These are phyloP conservation scores for Sugiyamaella xylanicola DNA, from an alignment of 1,139 yeast genomes.

Conservation along the genomic window DNA sequence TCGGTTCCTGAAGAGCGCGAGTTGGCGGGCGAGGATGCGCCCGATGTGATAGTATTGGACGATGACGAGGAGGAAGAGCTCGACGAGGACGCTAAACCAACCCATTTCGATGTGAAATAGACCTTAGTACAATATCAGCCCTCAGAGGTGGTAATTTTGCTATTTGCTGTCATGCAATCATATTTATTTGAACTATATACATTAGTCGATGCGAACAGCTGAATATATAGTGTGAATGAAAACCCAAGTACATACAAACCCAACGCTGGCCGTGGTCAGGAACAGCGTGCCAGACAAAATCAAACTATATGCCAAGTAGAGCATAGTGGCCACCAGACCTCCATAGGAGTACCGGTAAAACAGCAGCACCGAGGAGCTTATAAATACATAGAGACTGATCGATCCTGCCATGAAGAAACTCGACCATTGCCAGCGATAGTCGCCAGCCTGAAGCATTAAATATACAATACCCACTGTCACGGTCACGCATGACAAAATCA, in stretches of 20 bases:
- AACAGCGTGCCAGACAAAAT: slow-evolving; percentile 59
- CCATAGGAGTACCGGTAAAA: slow-evolving; percentile 59
- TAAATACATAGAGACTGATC: slow-evolving; percentile 76
- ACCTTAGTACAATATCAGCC: no score
- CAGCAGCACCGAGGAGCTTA: slow-evolving; percentile 68
- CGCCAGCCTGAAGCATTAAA: slow-evolving; percentile 85
- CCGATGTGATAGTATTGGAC: slow-evolving; percentile 19
- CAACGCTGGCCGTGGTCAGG: slow-evolving; percentile 83
- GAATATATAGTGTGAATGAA: slow-evolving; percentile 79
- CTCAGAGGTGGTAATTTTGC: background rate
- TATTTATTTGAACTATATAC: background rate
- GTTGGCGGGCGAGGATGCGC: slow-evolving; percentile 25
- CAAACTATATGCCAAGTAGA: background rate
- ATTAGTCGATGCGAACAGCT: slow-evolving; percentile 78
- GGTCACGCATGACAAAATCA: slow-evolving; percentile 77
- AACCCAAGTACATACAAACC: slow-evolving; percentile 71
- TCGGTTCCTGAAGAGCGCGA: slow-evolving; percentile 24
- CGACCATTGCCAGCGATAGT: slow-evolving; percentile 98
- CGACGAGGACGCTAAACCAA: slow-evolving; percentile 22
- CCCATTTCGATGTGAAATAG: slow-evolving; percentile 18
- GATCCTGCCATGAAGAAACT: slow-evolving; percentile 88
- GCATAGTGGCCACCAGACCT: slow-evolving; percentile 9
- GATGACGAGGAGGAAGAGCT: slow-evolving; percentile 25
- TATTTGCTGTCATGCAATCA: no score
- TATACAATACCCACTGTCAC: slow-evolving; percentile 81